Evolutionary conservation across 2,329 filamentous ascomycete species (phyloP).

Genomic region (Talaromyces verruculosus): DNA sequence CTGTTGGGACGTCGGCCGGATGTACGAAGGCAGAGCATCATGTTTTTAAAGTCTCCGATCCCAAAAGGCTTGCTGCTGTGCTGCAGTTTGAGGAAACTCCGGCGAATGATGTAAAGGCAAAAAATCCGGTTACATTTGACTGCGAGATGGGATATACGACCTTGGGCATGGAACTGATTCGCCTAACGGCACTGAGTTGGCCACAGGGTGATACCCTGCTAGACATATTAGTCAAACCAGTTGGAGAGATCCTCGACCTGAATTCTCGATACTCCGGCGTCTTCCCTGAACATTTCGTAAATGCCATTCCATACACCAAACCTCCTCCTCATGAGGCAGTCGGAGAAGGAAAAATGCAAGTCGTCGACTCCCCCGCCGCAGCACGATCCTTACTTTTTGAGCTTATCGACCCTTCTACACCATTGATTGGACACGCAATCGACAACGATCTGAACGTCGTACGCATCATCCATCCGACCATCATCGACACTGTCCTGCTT

Average conservation of each 20-base stretch:
- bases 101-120: constrained; percentile 24
- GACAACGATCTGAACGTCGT: constrained; percentile 92
- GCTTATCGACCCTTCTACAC: constrained; percentile 71
- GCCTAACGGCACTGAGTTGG: constrained; percentile 86
- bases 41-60: constrained; percentile 80
- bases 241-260: constrained; percentile 81
- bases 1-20: constrained; percentile 69
- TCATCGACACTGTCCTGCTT: constrained; percentile 82
- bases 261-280: constrained; percentile 93
- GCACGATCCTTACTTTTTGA: constrained; percentile 77
- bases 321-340: constrained; percentile 21
- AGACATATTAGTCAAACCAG: constrained; percentile 79
- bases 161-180: constrained; percentile 81
- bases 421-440: constrained; percentile 86
- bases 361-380: constrained; percentile 71
- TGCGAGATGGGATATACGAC: constrained; percentile 98
- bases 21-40: constrained; percentile 72
- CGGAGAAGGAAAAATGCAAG: constrained; percentile 54
- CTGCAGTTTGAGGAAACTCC: constrained; percentile 82
- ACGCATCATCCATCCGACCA: constrained; percentile 77
- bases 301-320: constrained; percentile 59
- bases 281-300: constrained; percentile 70
- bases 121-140: constrained; percentile 72
- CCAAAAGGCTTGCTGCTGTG: constrained; percentile 72
- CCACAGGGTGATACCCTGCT: constrained; percentile 71